A percentile compares a stretch with the other conserved stretches of the same genome.
Evolutionary conservation across 768 basidiomycete species (phyloP).

Genomic region (Suillus bovinus): DNA sequence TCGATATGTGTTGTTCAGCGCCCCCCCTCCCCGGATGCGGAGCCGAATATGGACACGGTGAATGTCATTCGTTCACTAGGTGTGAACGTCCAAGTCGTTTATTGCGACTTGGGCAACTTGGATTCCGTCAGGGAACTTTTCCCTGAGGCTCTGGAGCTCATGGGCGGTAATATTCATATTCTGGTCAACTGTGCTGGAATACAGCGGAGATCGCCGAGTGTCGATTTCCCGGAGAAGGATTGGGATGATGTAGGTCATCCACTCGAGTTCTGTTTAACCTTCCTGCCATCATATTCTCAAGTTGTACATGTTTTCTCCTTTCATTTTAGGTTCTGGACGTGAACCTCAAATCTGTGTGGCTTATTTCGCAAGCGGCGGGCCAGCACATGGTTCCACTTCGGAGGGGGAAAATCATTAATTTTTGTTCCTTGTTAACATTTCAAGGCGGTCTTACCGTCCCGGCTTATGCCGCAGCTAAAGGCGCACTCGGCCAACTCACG

Average conservation of each 20-base stretch:
- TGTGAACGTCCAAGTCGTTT: constrained; percentile 41
- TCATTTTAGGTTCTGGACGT: constrained; percentile 69
- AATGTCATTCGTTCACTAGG: constrained; percentile 39
- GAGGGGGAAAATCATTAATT: constrained; percentile 73
- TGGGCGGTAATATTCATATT: constrained; percentile 58
- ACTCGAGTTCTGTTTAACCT: constrained; percentile 26
- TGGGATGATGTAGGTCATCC: constrained; percentile 66
- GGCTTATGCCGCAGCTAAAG: constrained; percentile 91
- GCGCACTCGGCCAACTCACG: constrained; percentile 80
- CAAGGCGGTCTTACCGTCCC: constrained; percentile 73
- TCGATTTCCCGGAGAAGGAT: constrained; percentile 63
- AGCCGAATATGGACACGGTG: constrained; percentile 36
- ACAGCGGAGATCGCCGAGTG: constrained; percentile 58
- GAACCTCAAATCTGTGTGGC: constrained; percentile 87
- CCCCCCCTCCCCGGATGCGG: constrained; percentile 36
- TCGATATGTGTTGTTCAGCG: constrained; percentile 50
- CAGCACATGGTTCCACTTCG: constrained; percentile 80
- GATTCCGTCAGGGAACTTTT: constrained; percentile 50
- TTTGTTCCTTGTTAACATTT: constrained; percentile 53
- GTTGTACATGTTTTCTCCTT: constrained; percentile 12
- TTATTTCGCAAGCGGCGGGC: constrained; percentile 85
- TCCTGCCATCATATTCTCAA: constrained; percentile 13
- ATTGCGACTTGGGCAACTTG: constrained; percentile 58
- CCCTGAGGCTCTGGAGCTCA: constrained; percentile 44
- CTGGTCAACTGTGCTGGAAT: constrained; percentile 73